Percentiles rank a stretch among this genome's conserved stretches.
phyloP scores from a whole-genome alignment of 164 flowering plant genomes.

The Cinnamomum micranthum region DNA sequence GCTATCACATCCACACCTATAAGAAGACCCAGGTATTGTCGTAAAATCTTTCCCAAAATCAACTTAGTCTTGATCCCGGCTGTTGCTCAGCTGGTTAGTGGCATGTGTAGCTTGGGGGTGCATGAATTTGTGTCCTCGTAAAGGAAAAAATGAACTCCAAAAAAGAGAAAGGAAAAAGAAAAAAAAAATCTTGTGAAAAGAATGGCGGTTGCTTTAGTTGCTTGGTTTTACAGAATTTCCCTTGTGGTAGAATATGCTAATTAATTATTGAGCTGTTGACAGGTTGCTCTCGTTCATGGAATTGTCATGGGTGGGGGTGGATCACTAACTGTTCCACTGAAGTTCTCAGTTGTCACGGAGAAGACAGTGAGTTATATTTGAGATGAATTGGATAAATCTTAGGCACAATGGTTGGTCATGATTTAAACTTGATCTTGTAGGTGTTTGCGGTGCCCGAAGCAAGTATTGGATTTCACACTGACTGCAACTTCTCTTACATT shows the following conservation, averaged over 20 bases:
- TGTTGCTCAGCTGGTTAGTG: neutral
- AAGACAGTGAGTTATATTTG: constrained; percentile 58
- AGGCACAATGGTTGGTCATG: neutral
- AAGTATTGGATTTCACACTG: constrained; percentile 88
- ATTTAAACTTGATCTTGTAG: constrained; percentile 27
- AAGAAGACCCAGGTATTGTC: constrained; percentile 70
- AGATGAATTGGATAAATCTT: neutral
- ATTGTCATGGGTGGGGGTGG: constrained; percentile 96
- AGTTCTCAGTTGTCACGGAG: constrained; percentile 92
- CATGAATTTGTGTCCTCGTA: neutral
- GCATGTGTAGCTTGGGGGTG: neutral
- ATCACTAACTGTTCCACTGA: constrained; percentile 84
- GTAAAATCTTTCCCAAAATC: neutral
- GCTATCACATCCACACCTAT: constrained; percentile 83
- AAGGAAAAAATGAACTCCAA: neutral
- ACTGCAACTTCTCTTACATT: constrained; percentile 87
- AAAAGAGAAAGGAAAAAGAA: neutral
- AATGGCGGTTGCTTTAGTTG: neutral
- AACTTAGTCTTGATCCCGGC: no score
- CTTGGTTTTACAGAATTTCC: neutral
- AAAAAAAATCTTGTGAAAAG: neutral
- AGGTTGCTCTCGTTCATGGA: constrained; percentile 95
- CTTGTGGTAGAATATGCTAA: neutral
- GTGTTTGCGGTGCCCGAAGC: constrained; percentile 96
- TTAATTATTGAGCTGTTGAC: constrained; percentile 11